These are phyloP conservation scores for Westerdykella ornata DNA, from an alignment of 2,329 filamentous ascomycete genomes.

Conservation along the genomic window DNA sequence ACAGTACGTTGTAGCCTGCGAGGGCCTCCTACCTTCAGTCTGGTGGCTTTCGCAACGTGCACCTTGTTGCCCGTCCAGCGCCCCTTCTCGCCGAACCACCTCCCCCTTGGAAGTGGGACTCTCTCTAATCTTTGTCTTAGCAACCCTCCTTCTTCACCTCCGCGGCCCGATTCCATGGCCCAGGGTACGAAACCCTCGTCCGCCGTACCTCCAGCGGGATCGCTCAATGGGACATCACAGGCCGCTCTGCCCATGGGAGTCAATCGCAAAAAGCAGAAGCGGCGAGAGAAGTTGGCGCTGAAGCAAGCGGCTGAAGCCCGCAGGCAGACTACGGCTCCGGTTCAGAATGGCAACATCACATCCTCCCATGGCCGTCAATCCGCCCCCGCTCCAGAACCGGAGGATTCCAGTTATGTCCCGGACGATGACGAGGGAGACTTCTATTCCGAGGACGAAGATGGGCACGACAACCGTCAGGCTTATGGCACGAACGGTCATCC, in stretches of 20 bases:
- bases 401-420: conserved; percentile 13
- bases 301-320: conserved; percentile 44
- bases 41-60: neutral
- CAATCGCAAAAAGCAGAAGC: conserved; percentile 94
- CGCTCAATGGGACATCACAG: conserved; percentile 38
- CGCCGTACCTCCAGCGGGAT: conserved; percentile 20
- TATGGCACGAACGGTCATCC: conserved; percentile 32
- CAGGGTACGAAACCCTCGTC: conserved; percentile 28
- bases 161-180: conserved; percentile 25
- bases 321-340: conserved; percentile 15
- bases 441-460: conserved; percentile 24
- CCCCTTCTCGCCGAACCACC: neutral
- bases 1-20: neutral
- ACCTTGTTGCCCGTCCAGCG: too few species aligned
- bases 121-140: conserved; percentile 3
- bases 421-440: conserved; percentile 25
- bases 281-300: conserved; percentile 74
- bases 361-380: conserved; percentile 6
- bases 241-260: conserved; percentile 46
- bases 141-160: conserved; percentile 4
- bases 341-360: conserved; percentile 14
- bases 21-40: neutral
- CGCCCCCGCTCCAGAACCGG: conserved; percentile 1
- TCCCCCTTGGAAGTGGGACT: neutral
- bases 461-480: conserved; percentile 18